phyloP scores from a whole-genome alignment of 2,329 filamentous ascomycete genomes.

The Fusarium protoensiforme region DNA sequence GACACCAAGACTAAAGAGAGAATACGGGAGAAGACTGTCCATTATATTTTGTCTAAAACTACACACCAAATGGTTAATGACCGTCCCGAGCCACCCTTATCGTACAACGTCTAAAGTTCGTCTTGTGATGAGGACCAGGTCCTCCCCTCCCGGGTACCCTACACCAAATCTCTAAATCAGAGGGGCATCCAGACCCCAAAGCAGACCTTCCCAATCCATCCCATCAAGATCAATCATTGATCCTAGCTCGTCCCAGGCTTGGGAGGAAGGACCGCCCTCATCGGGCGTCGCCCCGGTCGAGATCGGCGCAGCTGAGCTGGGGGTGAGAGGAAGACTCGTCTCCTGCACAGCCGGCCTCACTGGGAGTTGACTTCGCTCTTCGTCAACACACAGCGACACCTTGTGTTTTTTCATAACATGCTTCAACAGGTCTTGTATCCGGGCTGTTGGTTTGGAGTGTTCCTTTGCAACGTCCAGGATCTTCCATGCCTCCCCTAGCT shows the following conservation, averaged over 20 bases:
- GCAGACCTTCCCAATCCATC: conserved; percentile 50
- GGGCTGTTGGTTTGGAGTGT: conserved; percentile 44
- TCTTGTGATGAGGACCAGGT: background rate
- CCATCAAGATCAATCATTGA: conserved; percentile 47
- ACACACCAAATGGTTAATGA: background rate
- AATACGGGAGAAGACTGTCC: background rate
- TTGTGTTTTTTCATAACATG: conserved; percentile 49
- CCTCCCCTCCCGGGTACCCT: background rate
- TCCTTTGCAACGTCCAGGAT: conserved; percentile 46
- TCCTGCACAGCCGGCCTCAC: background rate
- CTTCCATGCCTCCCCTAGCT: conserved; percentile 47
- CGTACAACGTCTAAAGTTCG: background rate
- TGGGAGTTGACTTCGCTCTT: background rate
- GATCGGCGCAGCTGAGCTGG: conserved; percentile 39
- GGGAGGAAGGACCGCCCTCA: conserved; percentile 24
- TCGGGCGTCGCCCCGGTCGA: conserved; percentile 21
- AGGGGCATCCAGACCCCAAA: conserved; percentile 49
- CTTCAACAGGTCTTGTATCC: conserved; percentile 45
- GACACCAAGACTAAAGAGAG: background rate
- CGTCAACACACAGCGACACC: conserved; percentile 26
- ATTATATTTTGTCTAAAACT: background rate
- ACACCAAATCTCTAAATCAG: conserved; percentile 40
- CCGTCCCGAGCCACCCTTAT: background rate
- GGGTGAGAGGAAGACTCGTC: conserved; percentile 42
- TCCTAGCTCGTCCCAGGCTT: conserved; percentile 44